A percentile compares a stretch with the other conserved stretches of the same genome.
These are phyloP conservation scores for Pholiota conissans DNA, from an alignment of 768 basidiomycete species.

Conservation along the genomic window DNA sequence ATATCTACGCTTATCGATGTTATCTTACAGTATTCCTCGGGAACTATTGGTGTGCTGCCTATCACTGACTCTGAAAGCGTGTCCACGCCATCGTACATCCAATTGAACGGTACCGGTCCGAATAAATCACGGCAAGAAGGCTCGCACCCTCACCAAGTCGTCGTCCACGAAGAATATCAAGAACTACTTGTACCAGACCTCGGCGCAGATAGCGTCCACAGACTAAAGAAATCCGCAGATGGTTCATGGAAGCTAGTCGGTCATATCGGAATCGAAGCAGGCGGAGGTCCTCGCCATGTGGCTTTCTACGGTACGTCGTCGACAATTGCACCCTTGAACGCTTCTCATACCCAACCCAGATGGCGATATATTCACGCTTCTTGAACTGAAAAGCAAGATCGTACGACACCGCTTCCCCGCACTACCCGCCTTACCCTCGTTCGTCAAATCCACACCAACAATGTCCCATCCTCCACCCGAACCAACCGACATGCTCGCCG, in stretches of 20 bases:
- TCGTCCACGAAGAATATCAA: slow-evolving; percentile 43
- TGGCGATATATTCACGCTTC: slow-evolving; percentile 61
- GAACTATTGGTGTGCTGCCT: slow-evolving; percentile 56
- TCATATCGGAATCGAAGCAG: slow-evolving; percentile 47
- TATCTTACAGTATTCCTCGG: slow-evolving; percentile 63
- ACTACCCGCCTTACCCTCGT: slow-evolving; percentile 38
- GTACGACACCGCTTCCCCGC: slow-evolving; percentile 54
- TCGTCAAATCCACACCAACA: slow-evolving; percentile 47
- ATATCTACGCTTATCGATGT: neutral
- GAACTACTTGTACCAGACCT: slow-evolving; percentile 77
- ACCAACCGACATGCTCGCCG: slow-evolving; percentile 57
- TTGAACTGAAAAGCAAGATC: slow-evolving; percentile 64
- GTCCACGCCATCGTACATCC: slow-evolving; percentile 32
- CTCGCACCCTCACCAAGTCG: slow-evolving; percentile 79
- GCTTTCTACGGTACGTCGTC: slow-evolving; percentile 54
- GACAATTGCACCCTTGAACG: neutral
- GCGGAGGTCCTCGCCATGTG: slow-evolving; percentile 73
- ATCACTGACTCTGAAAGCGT: slow-evolving; percentile 44
- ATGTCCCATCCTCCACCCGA: slow-evolving; percentile 44
- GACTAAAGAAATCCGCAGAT: slow-evolving; percentile 41
- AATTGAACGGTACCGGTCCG: slow-evolving; percentile 60
- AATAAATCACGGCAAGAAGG: slow-evolving; percentile 64
- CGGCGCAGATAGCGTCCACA: slow-evolving; percentile 69
- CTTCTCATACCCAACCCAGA: slow-evolving; percentile 35
- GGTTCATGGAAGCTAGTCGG: slow-evolving; percentile 53